These are phyloP conservation scores for Oemleria cerasiformis DNA, from an alignment of 306 rosid species.

Conservation along the genomic window DNA sequence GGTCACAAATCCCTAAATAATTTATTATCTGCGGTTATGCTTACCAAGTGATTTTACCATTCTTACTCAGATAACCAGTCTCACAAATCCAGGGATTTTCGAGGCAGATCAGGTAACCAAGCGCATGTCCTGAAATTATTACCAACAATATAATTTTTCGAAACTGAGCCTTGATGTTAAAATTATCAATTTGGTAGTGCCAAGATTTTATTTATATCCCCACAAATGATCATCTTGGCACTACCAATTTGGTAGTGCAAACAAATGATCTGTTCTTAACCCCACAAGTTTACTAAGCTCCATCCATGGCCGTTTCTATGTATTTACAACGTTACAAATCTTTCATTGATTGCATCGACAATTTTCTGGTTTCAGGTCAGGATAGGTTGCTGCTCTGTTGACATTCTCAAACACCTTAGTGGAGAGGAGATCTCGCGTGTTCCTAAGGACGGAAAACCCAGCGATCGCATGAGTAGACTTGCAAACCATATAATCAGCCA, in stretches of 20 bases:
- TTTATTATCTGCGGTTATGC: constrained; percentile 9
- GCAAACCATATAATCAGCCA: constrained; percentile 76
- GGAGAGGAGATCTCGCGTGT: constrained; percentile 89
- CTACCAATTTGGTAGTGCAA: no score
- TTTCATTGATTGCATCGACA: background rate
- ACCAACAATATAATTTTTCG: background rate
- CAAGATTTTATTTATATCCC: background rate
- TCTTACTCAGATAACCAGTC: constrained; percentile 62
- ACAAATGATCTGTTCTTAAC: background rate
- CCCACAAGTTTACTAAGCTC: background rate
- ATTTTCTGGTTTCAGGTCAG: constrained; percentile 61
- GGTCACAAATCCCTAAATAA: background rate
- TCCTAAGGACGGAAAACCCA: constrained; percentile 50
- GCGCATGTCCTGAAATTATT: background rate
- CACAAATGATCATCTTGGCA: no score
- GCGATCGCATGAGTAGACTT: constrained; percentile 87
- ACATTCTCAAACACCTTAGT: constrained; percentile 85
- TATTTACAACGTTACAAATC: background rate
- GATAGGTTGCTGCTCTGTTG: constrained; percentile 82
- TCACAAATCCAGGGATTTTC: constrained; percentile 80
- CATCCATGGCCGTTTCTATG: background rate
- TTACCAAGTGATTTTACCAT: constrained; percentile 16
- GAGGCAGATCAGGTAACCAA: constrained; percentile 87
- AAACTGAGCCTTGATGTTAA: background rate
- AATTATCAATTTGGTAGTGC: background rate